phyloP scores from a whole-genome alignment of 768 basidiomycete species.

The Candolleomyces eurysporus region DNA sequence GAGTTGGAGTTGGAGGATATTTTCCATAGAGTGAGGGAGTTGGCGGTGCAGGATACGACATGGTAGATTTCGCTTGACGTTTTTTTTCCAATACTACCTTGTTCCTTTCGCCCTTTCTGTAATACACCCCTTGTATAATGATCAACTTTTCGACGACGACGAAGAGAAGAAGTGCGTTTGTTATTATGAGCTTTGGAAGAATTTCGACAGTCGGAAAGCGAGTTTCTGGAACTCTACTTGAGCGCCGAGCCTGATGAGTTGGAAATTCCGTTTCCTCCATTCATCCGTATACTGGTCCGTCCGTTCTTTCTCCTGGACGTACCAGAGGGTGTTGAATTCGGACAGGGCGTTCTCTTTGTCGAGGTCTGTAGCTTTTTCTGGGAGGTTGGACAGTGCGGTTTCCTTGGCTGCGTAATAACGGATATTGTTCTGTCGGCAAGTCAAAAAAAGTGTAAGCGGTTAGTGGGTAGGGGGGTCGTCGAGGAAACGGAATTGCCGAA shows the following conservation, averaged over 20 bases:
- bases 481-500: conserved; percentile 12
- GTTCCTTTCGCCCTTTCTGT: not conserved
- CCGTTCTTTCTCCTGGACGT: conserved; percentile 59
- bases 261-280: conserved; percentile 63
- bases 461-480: not conserved
- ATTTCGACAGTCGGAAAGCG: not conserved
- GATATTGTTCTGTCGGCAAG: conserved; percentile 60
- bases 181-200: not conserved
- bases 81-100: not conserved
- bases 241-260: conserved; percentile 55
- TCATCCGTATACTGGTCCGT: conserved; percentile 61
- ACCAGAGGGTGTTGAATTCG: conserved; percentile 73
- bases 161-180: not conserved
- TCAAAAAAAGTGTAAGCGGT: conserved; percentile 2
- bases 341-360: conserved; percentile 71
- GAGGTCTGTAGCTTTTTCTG: conserved; percentile 43
- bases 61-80: conserved; percentile 22
- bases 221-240: conserved; percentile 50
- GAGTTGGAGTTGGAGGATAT: conserved; percentile 59
- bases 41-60: conserved; percentile 51
- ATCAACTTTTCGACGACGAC: conserved; percentile 12
- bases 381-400: conserved; percentile 54
- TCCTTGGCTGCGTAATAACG: conserved; percentile 76
- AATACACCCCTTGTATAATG: conserved; percentile 10
- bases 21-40: conserved; percentile 60